Evolutionary conservation across 805 yeast species (phyloP), one percentile per base, ranked within the genome.

Genomic region (Trichomonascus vanleenenianus): DNA sequence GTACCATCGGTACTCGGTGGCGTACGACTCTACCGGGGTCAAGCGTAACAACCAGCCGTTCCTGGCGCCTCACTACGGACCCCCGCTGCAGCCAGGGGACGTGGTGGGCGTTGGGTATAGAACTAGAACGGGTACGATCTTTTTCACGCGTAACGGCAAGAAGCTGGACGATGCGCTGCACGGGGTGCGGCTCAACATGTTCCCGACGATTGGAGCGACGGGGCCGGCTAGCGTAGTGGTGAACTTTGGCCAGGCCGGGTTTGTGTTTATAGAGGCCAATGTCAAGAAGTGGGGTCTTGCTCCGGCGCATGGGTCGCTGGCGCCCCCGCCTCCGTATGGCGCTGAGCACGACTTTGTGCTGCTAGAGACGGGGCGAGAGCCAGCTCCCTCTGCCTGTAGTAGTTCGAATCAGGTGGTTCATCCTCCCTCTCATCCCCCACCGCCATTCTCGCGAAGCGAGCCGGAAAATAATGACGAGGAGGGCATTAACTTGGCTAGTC

Each of bases 251-350:
- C 91, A 85, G 55, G 72, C 79, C 47, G 97, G 96, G 2, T 88
- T 77, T 65, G 96, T 89, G 2, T 87, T 76, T 59, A 85, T 89
- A 41, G 96, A 89, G 60, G 96, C 86, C 1, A 87, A 88, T 59
- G 95, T 89, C 33, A 88, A 88, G 61, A 87, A 85, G 61, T 88
- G 96, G 96, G 95, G 96, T 4, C 82, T 83, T 56, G 96, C 95
- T n/a, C 91, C 93, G 2, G 72, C 83, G 34, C 85, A 82, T 53
- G 98, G 97, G 1, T 76, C 74, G 41, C 83, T 88, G 48, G 83
- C 94, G 2, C 95, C 97, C 3, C 96, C 97, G 2, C 98, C 98
- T 1, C 82, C 93, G 8, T 91, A 91, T 64, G 85, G 85, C 41
- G 78, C 81, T 47, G 88, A 81, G 56, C 79, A 77, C 39, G 80